Base-by-base conservation (phyloP, 108 stramenopile species). In the Conticribra weissflogii region DNA sequence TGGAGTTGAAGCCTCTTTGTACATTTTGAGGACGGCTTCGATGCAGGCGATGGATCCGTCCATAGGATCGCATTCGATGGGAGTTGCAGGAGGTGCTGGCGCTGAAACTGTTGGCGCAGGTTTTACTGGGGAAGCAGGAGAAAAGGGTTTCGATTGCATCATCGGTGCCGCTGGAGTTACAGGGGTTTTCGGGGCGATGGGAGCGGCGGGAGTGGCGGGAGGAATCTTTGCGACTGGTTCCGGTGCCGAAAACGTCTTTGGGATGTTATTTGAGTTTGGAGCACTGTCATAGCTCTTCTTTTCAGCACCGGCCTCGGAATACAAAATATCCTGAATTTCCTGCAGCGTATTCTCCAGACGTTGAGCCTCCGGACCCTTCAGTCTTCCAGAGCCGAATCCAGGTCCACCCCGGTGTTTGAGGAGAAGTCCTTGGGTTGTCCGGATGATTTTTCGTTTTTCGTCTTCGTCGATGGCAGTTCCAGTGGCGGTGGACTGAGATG, bases 361-460 rank as follows among this genome's bases (percentile, higher is more conserved):
- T 23, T 75, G 70, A 22, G 83, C 80, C 57, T 91, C 93, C 23
- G 66, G 59, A 24, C 77, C 86, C 60, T 72, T 72, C 16, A 94
- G 76, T 22, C 90, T 76, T 27, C 93, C 93, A 7, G 76, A 58
- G 3, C 93, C 93, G 52, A 94, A 94, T 36, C 93, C 93, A 29
- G 93, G 86, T 30, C 93, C 93, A 17, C 93, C 93, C 50, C 93
- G 89, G 25, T 94, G 93, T 68, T 94, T 94, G 71, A 91, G 82
- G 1, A 85, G 57, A 58, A 94, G 57, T 27, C 93, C 93, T 87
- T 89, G 88, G 16, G 87, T 58, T 7, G 88, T 89, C 19, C 93
- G 88, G 22, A 91, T 49, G 24, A 83, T 77, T 25, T 62, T 54
- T 16, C 81, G 71, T 56, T 59, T 74, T 18, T 71, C 81, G 31